A percentile compares a stretch with the other conserved stretches of the same genome.
Evolutionary conservation across 371 early-diverging fungal genomes (phyloP).

Genomic region (Mucor plumbeus): DNA sequence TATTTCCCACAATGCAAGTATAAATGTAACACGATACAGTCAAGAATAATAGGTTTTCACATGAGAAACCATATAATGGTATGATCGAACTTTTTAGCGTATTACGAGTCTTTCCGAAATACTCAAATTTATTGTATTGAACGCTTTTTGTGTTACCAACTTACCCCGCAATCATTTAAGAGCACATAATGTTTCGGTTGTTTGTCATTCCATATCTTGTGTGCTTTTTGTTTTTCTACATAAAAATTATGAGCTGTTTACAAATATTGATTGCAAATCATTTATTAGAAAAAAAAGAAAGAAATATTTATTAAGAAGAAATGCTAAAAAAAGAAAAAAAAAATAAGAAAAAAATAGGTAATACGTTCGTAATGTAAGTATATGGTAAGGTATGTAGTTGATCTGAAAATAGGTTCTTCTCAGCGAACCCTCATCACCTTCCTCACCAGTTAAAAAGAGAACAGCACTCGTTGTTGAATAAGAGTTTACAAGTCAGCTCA

Average conservation of each 20-base stretch:
- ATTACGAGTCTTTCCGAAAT: slow-evolving; percentile 6
- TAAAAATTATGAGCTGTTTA: no score
- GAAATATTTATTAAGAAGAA: no score
- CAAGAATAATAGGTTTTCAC: slow-evolving; percentile 5
- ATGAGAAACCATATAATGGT: background rate
- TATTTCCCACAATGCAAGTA: background rate
- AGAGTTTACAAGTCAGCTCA: slow-evolving; percentile 18
- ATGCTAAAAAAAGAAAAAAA: no score
- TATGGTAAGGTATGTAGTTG: no score
- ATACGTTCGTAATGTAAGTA: no score
- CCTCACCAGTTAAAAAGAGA: slow-evolving; percentile 4
- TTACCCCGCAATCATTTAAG: slow-evolving; percentile 1
- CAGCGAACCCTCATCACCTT: background rate
- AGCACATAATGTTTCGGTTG: background rate
- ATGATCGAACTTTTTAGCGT: slow-evolving; percentile 1
- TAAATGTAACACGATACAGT: background rate
- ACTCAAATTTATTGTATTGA: background rate
- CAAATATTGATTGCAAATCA: no score
- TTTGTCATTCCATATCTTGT: background rate
- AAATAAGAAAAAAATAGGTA: no score
- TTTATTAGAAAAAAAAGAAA: no score
- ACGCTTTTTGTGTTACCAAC: background rate
- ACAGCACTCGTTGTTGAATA: background rate
- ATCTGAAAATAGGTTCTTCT: no score
- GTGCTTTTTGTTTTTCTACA: background rate